Base-by-base conservation (phyloP, 495 filamentous ascomycete species). In the Aspergillus avenaceus region DNA sequence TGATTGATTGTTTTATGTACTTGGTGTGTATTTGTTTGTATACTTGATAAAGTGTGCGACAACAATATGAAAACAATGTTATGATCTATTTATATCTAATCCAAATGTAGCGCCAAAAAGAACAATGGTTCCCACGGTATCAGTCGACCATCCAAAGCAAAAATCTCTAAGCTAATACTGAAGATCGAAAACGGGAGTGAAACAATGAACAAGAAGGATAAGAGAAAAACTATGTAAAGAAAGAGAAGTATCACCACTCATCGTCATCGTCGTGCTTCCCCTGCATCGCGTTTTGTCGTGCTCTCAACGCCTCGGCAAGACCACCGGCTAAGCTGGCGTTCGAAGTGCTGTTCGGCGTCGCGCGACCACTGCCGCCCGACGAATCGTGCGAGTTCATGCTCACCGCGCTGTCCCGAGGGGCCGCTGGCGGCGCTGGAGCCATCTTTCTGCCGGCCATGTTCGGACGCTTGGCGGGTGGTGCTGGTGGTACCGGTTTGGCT, bases 401-500 rank as follows among this genome's bases (percentile, higher is more conserved):
- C 59, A 86, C 84, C 2, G 83, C 82, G 49, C 81, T 89, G 55
- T 89, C 88, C 5, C 84, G 72, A 4, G 81, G 83, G 41, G 84
- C 83, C 8, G 82, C 71, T 4, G 78, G 75, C 8, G 82, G 77
- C 0, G 78, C 71, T 0, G 84, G 80, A 0, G 78, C 72, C 3
- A 83, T 78, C 53, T 90, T 89, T 58, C 84, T 87, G 42, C 80
- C 82, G 12, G 69, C 69, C 64, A 72, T 70, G 55, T 65, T 74
- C 28, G 93, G 92, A n/a, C 92, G 78, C 72, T 97, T 98, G 8
- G 83, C 83, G 0, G 92, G 91, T 0, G 92, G 91, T 43, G 86
- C 83, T 1, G 90, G 91, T 2, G 90, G 87, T 0, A 80, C 78
- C 0, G 89, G 85, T 61, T 91, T 95, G 44, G 73, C 75, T 42